Percentiles rank a stretch among this genome's conserved stretches.
phyloP scores from a whole-genome alignment of 192 early-diverging fungal species.

The Entomortierella chlamydospora region DNA sequence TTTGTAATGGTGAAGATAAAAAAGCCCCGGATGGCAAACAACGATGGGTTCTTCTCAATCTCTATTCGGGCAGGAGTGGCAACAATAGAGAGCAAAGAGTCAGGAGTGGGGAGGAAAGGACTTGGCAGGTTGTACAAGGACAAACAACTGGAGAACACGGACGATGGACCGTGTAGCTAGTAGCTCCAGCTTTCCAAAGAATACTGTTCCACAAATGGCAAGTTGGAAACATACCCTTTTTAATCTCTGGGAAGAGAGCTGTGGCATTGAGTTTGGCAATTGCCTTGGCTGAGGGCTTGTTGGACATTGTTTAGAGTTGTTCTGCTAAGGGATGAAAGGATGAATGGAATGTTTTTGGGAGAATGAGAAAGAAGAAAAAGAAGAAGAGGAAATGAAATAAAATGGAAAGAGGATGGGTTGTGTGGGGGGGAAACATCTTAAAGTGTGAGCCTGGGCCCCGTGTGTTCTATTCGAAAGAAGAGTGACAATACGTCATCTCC shows the following conservation, averaged over 20 bases:
- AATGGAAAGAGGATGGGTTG: neutral
- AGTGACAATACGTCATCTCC: no score
- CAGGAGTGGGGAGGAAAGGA: neutral
- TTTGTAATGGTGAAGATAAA: constrained; percentile 52
- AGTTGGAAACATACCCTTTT: constrained; percentile 23
- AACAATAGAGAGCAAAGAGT: neutral
- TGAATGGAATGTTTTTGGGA: constrained; percentile 1
- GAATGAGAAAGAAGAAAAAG: neutral
- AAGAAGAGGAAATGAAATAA: neutral
- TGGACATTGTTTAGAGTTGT: constrained; percentile 39
- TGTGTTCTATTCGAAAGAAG: neutral
- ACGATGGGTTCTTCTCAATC: constrained; percentile 43
- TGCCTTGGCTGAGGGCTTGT: constrained; percentile 46
- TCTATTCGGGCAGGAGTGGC: neutral
- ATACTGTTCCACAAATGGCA: neutral
- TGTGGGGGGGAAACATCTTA: neutral
- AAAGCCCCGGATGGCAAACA: constrained; percentile 44
- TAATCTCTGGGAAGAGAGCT: constrained; percentile 53
- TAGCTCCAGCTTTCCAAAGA: no score
- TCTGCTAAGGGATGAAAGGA: neutral
- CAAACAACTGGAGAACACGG: neutral
- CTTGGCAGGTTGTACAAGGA: neutral
- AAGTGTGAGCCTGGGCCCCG: neutral
- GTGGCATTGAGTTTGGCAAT: constrained; percentile 53
- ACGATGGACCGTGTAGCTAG: no score